Base-by-base conservation (phyloP, 139 green algal species). In the Ulvella scutata region DNA sequence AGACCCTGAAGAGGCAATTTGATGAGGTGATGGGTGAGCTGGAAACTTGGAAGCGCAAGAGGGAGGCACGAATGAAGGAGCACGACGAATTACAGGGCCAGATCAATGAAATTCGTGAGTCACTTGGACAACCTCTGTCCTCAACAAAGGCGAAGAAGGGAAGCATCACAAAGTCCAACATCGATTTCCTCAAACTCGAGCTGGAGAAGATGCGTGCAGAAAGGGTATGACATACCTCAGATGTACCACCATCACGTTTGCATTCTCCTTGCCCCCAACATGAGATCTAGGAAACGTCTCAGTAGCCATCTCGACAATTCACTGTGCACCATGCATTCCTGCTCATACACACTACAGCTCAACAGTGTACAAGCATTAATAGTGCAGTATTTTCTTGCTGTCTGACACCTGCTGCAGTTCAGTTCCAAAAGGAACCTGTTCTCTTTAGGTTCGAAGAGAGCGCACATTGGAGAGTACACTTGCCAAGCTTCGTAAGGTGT, bases 51-150 rank as follows among this genome's bases (percentile, higher is more conserved):
- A 67, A 67, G 17, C 51, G 51, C 9, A 67, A 67, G 51, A 0
- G 51, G 17, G 51, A 67, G 33, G 13, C 51, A 34, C 51, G 51
- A 36, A 67, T 67, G n/a, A 67, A 26, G n/a, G 51, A 67, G 51
- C 33, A 34, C 33, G 51, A 67, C 20, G 13, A n/a, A 67, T 3
- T 67, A 34, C 51, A 67, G 33, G 33, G 1, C 51, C 9, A 26
- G n/a, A 67, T 67, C 9, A 67, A 67, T 67, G 51, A 67, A 29
- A 67, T 67, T 26, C 51, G 51, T 9, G 51, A 67, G 51, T 67
- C 51, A 2, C 31, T 67, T n/a, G 51, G 51, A 26, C 31, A 36
- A 26, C 31, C 51, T 26, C 31, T 23, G 13, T n/a, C 33, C n/a
- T 67, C n/a, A n/a, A 67, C 51, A 67, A 67, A 67, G 51, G 33